These are phyloP conservation scores for Cutaneotrichosporon cutaneum DNA, from an alignment of 1,284 basidiomycete genomes.

Conservation along the genomic window DNA sequence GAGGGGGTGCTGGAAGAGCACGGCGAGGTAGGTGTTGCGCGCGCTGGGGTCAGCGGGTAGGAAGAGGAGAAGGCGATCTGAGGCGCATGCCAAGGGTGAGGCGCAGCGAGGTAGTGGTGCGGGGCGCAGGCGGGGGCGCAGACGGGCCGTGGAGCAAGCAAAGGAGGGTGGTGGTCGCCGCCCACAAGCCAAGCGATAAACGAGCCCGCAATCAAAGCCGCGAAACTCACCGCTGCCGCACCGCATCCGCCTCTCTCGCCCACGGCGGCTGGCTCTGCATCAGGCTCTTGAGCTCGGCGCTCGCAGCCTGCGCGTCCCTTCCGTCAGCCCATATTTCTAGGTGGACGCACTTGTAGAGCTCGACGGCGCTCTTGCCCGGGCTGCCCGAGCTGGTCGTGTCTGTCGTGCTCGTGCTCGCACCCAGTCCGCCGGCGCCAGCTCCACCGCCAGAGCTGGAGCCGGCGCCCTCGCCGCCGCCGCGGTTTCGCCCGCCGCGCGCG, in stretches of 20 bases:
- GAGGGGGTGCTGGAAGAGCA: constrained; percentile 72
- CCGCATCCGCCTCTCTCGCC: constrained; percentile 77
- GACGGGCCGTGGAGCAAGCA: no score
- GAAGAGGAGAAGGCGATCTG: background rate
- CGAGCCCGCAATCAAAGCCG: background rate
- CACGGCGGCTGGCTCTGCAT: constrained; percentile 71
- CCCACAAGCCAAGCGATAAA: background rate
- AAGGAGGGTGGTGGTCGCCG: no score
- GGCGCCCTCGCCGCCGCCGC: background rate
- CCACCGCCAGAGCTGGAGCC: background rate
- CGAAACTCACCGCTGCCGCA: constrained; percentile 70
- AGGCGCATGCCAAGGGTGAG: no score
- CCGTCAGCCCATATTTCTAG: constrained; percentile 6
- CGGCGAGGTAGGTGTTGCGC: constrained; percentile 68
- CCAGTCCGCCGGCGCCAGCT: background rate
- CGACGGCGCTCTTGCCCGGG: constrained; percentile 8
- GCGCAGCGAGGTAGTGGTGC: background rate
- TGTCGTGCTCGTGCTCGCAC: background rate
- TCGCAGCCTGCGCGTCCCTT: constrained; percentile 27
- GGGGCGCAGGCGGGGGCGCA: background rate
- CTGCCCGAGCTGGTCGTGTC: background rate
- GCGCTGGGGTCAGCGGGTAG: constrained; percentile 59
- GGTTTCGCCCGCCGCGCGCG: constrained; percentile 8
- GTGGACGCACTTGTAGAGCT: constrained; percentile 16
- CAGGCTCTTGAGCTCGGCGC: constrained; percentile 39